Base-by-base conservation (phyloP, 495 filamentous ascomycete species). In the Tetracladium marchalianum region DNA sequence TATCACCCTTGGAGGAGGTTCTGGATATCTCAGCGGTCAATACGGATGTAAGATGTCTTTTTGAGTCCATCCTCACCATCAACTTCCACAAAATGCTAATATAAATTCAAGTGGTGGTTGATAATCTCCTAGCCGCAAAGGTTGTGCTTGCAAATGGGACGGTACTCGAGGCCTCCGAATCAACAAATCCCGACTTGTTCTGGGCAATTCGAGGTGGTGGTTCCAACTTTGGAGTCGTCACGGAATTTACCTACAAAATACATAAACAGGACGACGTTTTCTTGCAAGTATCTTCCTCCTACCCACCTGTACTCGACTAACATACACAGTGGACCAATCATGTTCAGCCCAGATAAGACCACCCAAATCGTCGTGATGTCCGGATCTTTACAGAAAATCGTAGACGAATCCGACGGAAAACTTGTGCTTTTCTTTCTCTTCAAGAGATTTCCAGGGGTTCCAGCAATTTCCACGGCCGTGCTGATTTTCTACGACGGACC, bases 211-310 rank as follows among this genome's bases (percentile, higher is more conserved):
- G 77, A 43, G 77, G 75, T 5, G 73, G 75, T 22, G 46, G 61
- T 4, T 68, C 60, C 46, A 77, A 78, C 53, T 76, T 74, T 48
- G 75, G 74, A 0, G 66, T 78, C 15, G 69, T 78, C 1, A 77
- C 76, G 4, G 46, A 54, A 24, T 54, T 49, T 33, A 49, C 35
- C 6, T 54, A 49, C 34, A 32, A 33, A 17, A 37, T 43, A 10
- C 41, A 53, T 34, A 43, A 52, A 15, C 44, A 52, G 22, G 44
- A 37, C 6, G 33, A 37, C 34, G 44, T 52, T 3, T 52, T 36
- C 31, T 52, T 52, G 50, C 47, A 39, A 43, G 41, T 39, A 6
- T 19, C 13, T 18, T 39, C 11, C 13, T 10, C 15, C 31, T 3
- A 16, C 10, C 9, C 1, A 18, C 35, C 3, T 18, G n/a, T 11